Percentiles rank a stretch among this genome's conserved stretches.
Evolutionary conservation across 148 eudicot genomes (phyloP).

Genomic region (Rheum nobile): DNA sequence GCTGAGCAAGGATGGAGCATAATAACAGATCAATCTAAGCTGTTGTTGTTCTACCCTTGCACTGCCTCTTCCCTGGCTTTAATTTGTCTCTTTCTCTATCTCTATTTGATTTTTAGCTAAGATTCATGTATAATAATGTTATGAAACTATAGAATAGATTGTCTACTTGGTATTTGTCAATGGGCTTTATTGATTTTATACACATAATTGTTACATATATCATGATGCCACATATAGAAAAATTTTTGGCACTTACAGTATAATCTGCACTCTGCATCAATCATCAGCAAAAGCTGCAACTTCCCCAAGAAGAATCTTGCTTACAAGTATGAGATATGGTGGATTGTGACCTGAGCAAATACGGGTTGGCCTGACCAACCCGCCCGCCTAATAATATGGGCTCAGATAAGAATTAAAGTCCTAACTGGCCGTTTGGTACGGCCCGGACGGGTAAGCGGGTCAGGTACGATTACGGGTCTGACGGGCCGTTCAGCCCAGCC

Average conservation of each 20-base stretch:
- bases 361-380: no score
- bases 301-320: not conserved
- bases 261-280: not conserved
- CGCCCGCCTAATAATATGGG: no score
- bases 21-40: not conserved
- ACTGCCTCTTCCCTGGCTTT: conserved; percentile 11
- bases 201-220: not conserved
- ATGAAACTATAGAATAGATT: not conserved
- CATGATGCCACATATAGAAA: not conserved
- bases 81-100: not conserved
- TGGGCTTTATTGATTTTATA: not conserved
- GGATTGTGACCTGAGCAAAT: no score
- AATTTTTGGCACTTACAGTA: not conserved
- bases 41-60: conserved; percentile 9
- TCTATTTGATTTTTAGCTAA: not conserved
- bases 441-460: no score
- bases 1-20: conserved; percentile 9
- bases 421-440: no score
- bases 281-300: not conserved
- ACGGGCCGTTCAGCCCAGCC: no score
- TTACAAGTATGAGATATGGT: not conserved
- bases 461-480: no score
- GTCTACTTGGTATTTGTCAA: not conserved
- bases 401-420: no score
- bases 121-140: not conserved